A percentile compares a stretch with the other conserved stretches of the same genome.
Evolutionary conservation across 306 rosid genomes (phyloP).

Genomic region (Medicago arabica): DNA sequence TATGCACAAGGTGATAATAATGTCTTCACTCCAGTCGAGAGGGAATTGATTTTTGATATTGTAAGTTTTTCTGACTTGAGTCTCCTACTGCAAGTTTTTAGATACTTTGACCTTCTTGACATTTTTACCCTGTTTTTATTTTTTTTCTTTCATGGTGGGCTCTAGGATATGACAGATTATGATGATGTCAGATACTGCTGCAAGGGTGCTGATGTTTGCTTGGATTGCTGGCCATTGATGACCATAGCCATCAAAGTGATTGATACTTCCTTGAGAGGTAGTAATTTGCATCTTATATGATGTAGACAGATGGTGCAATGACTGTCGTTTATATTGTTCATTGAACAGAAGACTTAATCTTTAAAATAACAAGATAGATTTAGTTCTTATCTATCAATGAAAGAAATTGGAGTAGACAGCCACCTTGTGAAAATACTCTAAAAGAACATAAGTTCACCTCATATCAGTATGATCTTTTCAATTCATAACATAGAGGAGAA

Average conservation of each 20-base stretch:
- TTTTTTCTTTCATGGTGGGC: not conserved
- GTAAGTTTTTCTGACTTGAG: slow-evolving; percentile 54
- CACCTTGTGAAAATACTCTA: slow-evolving; percentile 1
- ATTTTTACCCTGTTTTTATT: not conserved
- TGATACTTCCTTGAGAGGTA: slow-evolving; percentile 83
- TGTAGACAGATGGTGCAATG: slow-evolving; percentile 4
- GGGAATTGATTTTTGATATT: slow-evolving; percentile 86
- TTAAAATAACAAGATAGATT: no score
- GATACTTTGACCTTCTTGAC: slow-evolving; percentile 9
- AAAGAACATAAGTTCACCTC: not conserved
- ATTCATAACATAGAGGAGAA: not conserved
- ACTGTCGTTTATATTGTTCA: slow-evolving; percentile 14
- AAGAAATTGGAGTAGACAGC: slow-evolving; percentile 4
- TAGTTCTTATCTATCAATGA: no score
- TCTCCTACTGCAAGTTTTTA: slow-evolving; percentile 9
- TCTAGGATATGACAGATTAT: slow-evolving; percentile 86
- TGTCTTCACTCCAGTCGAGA: slow-evolving; percentile 84
- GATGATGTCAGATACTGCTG: slow-evolving; percentile 97
- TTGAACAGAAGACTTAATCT: not conserved
- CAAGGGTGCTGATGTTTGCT: slow-evolving; percentile 93
- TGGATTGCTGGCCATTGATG: slow-evolving; percentile 97
- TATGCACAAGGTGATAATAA: slow-evolving; percentile 80
- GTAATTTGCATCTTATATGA: slow-evolving; percentile 27
- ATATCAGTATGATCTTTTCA: slow-evolving; percentile 2
- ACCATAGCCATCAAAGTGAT: slow-evolving; percentile 89